phyloP scores from a whole-genome alignment of 1,139 yeast genomes.

The Yamadazyma trypodendri region DNA sequence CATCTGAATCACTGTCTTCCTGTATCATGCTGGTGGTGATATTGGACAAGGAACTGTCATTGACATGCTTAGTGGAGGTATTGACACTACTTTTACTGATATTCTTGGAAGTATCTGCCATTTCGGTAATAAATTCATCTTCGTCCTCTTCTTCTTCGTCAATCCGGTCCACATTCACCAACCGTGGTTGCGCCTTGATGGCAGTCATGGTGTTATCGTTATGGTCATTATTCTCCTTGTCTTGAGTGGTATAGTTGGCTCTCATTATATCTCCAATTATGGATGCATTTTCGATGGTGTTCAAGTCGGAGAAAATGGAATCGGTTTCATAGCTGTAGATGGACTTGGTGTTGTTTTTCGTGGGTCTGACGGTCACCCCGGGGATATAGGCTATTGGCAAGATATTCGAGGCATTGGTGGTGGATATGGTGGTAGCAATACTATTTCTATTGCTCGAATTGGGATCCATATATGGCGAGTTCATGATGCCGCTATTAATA shows the following conservation, averaged over 20 bases:
- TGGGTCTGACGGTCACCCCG: constrained; percentile 75
- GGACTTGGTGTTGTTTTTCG: constrained; percentile 45
- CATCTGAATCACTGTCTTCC: constrained; percentile 38
- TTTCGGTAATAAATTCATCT: too few species aligned
- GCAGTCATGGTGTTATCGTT: constrained; percentile 56
- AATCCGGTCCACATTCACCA: constrained; percentile 57
- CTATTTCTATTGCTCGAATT: constrained; percentile 35
- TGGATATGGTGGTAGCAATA: constrained; percentile 61
- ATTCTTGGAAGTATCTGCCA: constrained; percentile 4
- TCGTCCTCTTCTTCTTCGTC: constrained; percentile 51
- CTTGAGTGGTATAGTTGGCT: constrained; percentile 21
- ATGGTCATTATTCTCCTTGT: constrained; percentile 4
- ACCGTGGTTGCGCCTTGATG: constrained; percentile 65
- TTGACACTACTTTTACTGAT: constrained; percentile 9
- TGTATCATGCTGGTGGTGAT: constrained; percentile 16
- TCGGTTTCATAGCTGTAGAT: constrained; percentile 51
- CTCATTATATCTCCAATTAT: constrained; percentile 50
- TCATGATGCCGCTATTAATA: constrained; percentile 7
- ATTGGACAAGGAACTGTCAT: constrained; percentile 16
- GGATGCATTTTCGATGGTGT: constrained; percentile 54
- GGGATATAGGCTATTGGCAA: constrained; percentile 95
- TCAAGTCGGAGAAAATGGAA: constrained; percentile 51
- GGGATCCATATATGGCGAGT: constrained; percentile 24
- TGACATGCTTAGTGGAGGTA: constrained; percentile 14
- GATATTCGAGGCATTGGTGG: constrained; percentile 78